Evolutionary conservation across 352 stramenopile species (phyloP).

Genomic region (Globisporangium cederbergense): DNA sequence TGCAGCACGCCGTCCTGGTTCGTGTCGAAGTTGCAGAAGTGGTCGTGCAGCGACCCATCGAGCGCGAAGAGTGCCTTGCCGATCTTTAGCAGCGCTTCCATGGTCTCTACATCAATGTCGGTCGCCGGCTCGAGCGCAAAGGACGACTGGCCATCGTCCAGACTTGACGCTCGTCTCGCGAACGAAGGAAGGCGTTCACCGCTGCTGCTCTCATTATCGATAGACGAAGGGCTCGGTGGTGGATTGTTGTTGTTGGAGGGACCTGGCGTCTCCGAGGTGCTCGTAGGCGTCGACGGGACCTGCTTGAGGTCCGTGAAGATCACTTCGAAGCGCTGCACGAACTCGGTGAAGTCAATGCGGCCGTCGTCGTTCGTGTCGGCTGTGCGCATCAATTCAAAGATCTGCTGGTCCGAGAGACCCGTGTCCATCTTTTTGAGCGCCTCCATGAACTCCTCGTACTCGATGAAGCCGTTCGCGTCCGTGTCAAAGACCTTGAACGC

Average conservation of each 20-base stretch:
- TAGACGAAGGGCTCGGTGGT: conserved; percentile 19
- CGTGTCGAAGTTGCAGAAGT: conserved; percentile 83
- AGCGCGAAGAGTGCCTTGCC: conserved; percentile 73
- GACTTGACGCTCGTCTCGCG: conserved; percentile 49
- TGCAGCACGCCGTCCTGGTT: conserved; percentile 84
- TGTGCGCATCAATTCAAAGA: conserved; percentile 92
- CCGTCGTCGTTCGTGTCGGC: conserved; percentile 91
- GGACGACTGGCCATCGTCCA: conserved; percentile 49
- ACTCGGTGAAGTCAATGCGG: conserved; percentile 90
- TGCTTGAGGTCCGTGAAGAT: conserved; percentile 84
- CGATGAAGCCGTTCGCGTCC: conserved; percentile 88
- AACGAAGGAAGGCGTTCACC: conserved; percentile 28
- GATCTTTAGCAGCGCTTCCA: conserved; percentile 73
- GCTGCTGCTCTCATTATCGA: conserved; percentile 13
- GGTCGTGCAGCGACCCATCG: conserved; percentile 73
- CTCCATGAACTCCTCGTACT: conserved; percentile 92
- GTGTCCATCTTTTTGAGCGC: conserved; percentile 91
- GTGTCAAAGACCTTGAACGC: conserved; percentile 91
- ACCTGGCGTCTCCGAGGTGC: conserved; percentile 5
- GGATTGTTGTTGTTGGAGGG: background rate
- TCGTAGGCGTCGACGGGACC: conserved; percentile 22
- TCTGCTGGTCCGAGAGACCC: conserved; percentile 87
- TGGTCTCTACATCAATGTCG: conserved; percentile 82
- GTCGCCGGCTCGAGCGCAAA: conserved; percentile 49
- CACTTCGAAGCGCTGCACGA: conserved; percentile 88